A percentile compares a stretch with the other conserved stretches of the same genome.
phyloP scores from a whole-genome alignment of 176 grass and related monocot species.

The Oryza longistaminata region DNA sequence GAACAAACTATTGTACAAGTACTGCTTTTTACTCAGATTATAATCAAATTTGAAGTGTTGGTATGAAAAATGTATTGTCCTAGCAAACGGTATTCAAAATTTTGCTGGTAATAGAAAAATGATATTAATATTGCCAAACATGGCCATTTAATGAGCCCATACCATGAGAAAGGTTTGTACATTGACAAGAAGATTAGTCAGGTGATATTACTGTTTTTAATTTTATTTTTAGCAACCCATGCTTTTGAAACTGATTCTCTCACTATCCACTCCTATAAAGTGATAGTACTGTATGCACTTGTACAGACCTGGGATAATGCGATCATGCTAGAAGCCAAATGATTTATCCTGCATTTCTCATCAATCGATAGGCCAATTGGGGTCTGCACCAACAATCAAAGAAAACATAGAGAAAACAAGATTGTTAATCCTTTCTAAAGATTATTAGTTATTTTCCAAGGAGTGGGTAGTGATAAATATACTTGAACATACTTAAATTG shows the following conservation, averaged over 20 bases:
- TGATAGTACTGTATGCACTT: background rate
- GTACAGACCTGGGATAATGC: conserved; percentile 62
- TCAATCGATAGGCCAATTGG: conserved; percentile 53
- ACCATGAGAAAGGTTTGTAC: background rate
- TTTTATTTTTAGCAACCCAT: conserved; percentile 10
- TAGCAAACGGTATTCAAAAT: conserved; percentile 14
- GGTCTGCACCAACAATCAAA: conserved; percentile 62
- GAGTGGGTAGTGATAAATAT: background rate
- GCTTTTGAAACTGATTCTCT: background rate
- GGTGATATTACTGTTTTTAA: conserved; percentile 2
- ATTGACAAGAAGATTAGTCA: background rate
- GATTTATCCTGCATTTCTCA: conserved; percentile 87
- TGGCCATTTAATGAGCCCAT: conserved; percentile 1
- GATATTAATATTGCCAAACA: background rate
- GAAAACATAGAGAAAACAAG: conserved; percentile 19
- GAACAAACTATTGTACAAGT: background rate
- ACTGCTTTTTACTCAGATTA: background rate
- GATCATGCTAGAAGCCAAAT: conserved; percentile 72
- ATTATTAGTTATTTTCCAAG: background rate
- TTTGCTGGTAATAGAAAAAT: background rate
- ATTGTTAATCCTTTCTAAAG: background rate
- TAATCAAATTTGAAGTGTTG: conserved; percentile 2
- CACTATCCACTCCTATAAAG: background rate
- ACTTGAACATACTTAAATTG: conserved; percentile 5
- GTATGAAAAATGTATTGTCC: conserved; percentile 13